Percentiles rank a stretch among this genome's conserved stretches.
phyloP scores from a whole-genome alignment of 495 filamentous ascomycete species.

The Trichoderma orchidacearum region DNA sequence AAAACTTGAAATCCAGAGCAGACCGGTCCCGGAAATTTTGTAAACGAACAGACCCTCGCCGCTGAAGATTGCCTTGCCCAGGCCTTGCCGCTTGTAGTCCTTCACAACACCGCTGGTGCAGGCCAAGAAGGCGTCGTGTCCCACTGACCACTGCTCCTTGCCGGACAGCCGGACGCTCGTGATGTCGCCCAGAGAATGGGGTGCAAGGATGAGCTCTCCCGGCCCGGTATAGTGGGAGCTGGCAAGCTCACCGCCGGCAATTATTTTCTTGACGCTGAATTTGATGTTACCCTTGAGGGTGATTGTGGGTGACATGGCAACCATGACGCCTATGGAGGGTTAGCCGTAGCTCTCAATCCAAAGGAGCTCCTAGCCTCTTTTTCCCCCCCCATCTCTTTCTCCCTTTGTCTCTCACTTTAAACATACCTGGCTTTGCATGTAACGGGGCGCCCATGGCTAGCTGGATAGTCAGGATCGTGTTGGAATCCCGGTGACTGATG shows the following conservation, averaged over 20 bases:
- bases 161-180: slow-evolving; percentile 61
- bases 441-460: slow-evolving; percentile 82
- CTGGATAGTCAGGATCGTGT: slow-evolving; percentile 80
- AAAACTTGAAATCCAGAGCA: slow-evolving; percentile 83
- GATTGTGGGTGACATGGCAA: slow-evolving; percentile 84
- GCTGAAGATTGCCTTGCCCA: slow-evolving; percentile 87
- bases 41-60: slow-evolving; percentile 91
- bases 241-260: slow-evolving; percentile 69
- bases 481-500: slow-evolving; percentile 84
- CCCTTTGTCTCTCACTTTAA: too few relatives aligned
- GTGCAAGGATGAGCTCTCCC: slow-evolving; percentile 77
- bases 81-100: slow-evolving; percentile 72
- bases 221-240: slow-evolving; percentile 79
- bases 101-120: slow-evolving; percentile 65
- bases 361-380: too few relatives aligned
- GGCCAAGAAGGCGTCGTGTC: slow-evolving; percentile 67
- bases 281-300: slow-evolving; percentile 67
- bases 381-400: too few relatives aligned
- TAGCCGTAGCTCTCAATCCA: neutral
- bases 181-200: slow-evolving; percentile 71
- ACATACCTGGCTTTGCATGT: slow-evolving; percentile 61
- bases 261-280: slow-evolving; percentile 73
- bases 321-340: slow-evolving; percentile 54
- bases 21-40: slow-evolving; percentile 62
- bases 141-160: slow-evolving; percentile 64